Percentiles rank a stretch among this genome's conserved stretches.
Conservation (phyloP, 345 rosid genomes). For the Atalantia buxifolia region DNA sequence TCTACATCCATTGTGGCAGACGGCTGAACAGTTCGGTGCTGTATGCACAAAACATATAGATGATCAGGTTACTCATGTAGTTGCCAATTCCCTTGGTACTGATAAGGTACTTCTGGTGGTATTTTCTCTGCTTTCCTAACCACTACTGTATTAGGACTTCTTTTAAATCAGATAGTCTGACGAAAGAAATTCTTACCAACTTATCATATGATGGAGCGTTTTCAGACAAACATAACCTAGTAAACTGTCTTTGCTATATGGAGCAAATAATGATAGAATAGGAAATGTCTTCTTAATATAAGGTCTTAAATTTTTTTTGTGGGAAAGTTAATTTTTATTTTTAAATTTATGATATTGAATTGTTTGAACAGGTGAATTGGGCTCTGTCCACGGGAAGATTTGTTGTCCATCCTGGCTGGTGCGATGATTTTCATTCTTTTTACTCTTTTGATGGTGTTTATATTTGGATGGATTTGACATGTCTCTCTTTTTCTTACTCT, state of each 20-base stretch:
- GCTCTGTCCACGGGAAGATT: constrained; percentile 69
- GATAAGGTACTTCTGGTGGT: constrained; percentile 64
- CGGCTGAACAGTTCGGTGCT: constrained; percentile 98
- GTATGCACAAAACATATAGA: constrained; percentile 84
- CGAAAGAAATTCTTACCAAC: neutral
- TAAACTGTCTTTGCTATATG: neutral
- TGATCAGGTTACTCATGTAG: constrained; percentile 95
- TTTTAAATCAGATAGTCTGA: neutral
- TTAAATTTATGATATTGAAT: constrained; percentile 10
- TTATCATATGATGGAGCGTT: neutral
- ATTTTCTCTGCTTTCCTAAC: neutral
- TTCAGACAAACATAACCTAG: neutral
- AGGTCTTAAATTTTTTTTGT: neutral
- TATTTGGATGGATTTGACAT: neutral
- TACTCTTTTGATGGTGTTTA: neutral
- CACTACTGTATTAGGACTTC: neutral
- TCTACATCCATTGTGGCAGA: constrained; percentile 92
- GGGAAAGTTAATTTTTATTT: neutral
- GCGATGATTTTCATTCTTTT: constrained; percentile 23
- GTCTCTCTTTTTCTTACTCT: neutral
- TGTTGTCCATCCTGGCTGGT: constrained; percentile 98
- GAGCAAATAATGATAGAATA: neutral
- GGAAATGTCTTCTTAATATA: neutral
- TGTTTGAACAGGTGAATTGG: constrained; percentile 87
- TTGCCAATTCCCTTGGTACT: constrained; percentile 90